Evolutionary conservation across 2,329 filamentous ascomycete species (phyloP).

Genomic region (Aspergillus fijiensis): DNA sequence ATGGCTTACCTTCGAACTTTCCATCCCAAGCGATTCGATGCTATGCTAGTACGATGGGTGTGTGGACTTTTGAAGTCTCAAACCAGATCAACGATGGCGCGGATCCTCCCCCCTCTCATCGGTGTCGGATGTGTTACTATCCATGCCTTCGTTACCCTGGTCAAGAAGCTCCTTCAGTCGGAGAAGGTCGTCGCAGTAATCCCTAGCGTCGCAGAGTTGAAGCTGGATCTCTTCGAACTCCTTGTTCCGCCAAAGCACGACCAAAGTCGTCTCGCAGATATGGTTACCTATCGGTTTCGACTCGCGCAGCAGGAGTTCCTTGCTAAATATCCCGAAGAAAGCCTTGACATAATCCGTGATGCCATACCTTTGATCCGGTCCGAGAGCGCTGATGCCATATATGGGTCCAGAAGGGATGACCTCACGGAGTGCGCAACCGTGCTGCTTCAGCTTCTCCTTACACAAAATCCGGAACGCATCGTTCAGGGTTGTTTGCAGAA

Average conservation of each 20-base stretch:
- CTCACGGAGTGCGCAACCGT: slow-evolving; percentile 26
- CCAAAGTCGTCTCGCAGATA: slow-evolving; percentile 25
- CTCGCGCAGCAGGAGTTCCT: slow-evolving; percentile 42
- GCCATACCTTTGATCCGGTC: slow-evolving; percentile 26
- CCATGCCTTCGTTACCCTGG: slow-evolving; percentile 38
- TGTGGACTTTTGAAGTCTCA: slow-evolving; percentile 37
- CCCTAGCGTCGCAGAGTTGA: slow-evolving; percentile 28
- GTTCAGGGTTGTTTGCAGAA: slow-evolving; percentile 31
- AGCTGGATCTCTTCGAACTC: slow-evolving; percentile 35
- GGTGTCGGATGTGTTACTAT: slow-evolving; percentile 48
- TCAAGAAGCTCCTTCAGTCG: slow-evolving; percentile 32
- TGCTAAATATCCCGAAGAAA: slow-evolving; percentile 33
- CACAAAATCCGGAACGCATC: slow-evolving; percentile 32
- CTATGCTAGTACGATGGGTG: slow-evolving; percentile 45
- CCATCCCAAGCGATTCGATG: slow-evolving; percentile 45
- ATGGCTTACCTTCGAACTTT: slow-evolving; percentile 46
- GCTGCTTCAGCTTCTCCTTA: slow-evolving; percentile 36
- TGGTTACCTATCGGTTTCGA: slow-evolving; percentile 44
- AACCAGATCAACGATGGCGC: slow-evolving; percentile 32
- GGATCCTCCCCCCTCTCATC: slow-evolving; percentile 42
- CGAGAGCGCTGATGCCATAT: slow-evolving; percentile 1
- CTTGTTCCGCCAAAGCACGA: slow-evolving; percentile 22
- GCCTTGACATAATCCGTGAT: slow-evolving; percentile 36
- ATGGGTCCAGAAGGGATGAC: slow-evolving; percentile 12
- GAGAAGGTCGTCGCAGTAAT: slow-evolving; percentile 23